A percentile compares a stretch with the other conserved stretches of the same genome.
phyloP scores from a whole-genome alignment of 331 rosid species.

The Acacia pycnantha region DNA sequence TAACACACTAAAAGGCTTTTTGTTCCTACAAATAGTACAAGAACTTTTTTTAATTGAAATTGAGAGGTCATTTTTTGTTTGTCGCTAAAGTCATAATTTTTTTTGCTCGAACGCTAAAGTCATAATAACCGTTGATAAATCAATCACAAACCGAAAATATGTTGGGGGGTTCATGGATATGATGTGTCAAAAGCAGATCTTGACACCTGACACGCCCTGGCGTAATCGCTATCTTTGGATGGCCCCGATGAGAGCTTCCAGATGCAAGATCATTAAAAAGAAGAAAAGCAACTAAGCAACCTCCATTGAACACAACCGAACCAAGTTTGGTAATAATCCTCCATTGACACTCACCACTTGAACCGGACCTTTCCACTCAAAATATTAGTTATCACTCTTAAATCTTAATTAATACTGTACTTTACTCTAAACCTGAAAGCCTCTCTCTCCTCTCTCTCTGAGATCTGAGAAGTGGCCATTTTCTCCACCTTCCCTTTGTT shows the following conservation, averaged over 20 bases:
- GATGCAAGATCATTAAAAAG: neutral
- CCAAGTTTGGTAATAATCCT: constrained; percentile 33
- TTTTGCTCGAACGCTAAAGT: too few species aligned
- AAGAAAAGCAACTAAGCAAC: constrained; percentile 34
- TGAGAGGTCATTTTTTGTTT: neutral
- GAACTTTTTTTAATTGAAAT: too few species aligned
- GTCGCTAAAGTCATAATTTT: neutral
- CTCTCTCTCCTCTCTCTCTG: constrained; percentile 10
- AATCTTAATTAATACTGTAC: constrained; percentile 1
- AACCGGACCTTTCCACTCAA: constrained; percentile 24
- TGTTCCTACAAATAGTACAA: too few species aligned
- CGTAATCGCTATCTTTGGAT: constrained; percentile 17
- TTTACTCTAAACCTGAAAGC: neutral
- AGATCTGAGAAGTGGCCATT: constrained; percentile 22
- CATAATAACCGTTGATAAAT: constrained; percentile 13
- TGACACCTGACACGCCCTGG: neutral
- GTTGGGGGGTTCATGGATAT: neutral
- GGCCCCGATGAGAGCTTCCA: constrained; percentile 22
- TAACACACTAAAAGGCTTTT: too few species aligned
- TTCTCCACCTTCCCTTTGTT: constrained; percentile 12
- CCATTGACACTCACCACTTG: constrained; percentile 39
- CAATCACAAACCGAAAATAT: neutral
- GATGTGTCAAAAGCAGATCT: constrained; percentile 9
- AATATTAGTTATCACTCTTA: neutral
- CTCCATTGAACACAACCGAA: constrained; percentile 32